Evolutionary conservation across 768 basidiomycete species (phyloP).

Genomic region (Glaciozyma antarctica): DNA sequence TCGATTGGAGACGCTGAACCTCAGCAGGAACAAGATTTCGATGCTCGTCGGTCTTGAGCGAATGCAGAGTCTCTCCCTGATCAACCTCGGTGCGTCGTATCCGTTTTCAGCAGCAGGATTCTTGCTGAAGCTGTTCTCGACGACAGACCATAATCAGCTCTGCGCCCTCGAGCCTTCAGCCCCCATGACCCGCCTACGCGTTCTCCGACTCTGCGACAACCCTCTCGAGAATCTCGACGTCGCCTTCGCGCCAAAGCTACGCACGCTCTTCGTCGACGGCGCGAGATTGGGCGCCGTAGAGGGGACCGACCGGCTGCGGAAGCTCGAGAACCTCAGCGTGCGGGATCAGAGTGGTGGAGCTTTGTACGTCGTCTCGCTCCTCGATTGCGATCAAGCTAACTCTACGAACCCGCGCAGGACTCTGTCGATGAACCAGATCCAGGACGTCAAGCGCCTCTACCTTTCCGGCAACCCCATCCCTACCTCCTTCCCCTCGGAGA

Average conservation of each 20-base stretch:
- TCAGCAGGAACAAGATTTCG: constrained; percentile 64
- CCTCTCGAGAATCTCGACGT: constrained; percentile 56
- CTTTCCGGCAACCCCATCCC: constrained; percentile 51
- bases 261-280: constrained; percentile 87
- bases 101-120: not conserved
- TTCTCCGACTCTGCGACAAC: constrained; percentile 77
- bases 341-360: constrained; percentile 70
- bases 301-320: constrained; percentile 49
- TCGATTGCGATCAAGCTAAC: not conserved
- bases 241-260: constrained; percentile 56
- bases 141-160: constrained; percentile 63
- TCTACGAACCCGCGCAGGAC: constrained; percentile 18
- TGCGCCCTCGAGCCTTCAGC: constrained; percentile 43
- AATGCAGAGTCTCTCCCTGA: constrained; percentile 48
- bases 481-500: constrained; percentile 46
- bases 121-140: not conserved
- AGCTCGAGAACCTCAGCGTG: constrained; percentile 81
- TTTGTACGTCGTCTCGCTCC: constrained; percentile 44
- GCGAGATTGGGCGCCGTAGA: constrained; percentile 45
- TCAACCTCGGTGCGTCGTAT: constrained; percentile 66
- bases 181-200: constrained; percentile 60
- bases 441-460: constrained; percentile 88
- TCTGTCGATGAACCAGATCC: constrained; percentile 50
- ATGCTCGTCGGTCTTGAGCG: constrained; percentile 51
- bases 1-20: constrained; percentile 66